A percentile compares a stretch with the other conserved stretches of the same genome.
These are phyloP conservation scores for Lachnellula willkommii DNA, from an alignment of 2,329 filamentous ascomycete genomes.

Conservation along the genomic window DNA sequence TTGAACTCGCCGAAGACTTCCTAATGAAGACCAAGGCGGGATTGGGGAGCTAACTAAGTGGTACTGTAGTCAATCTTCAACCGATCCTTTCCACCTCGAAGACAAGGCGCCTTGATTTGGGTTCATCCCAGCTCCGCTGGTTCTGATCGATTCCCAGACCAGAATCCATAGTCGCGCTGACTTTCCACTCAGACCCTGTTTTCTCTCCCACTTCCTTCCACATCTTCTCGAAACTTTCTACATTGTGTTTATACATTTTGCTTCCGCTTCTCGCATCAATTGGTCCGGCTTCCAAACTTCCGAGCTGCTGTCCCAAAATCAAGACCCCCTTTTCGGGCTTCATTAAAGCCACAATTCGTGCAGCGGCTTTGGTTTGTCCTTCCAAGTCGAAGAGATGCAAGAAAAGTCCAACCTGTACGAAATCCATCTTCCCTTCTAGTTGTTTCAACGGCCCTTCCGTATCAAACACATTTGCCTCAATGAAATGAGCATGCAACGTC, in stretches of 20 bases:
- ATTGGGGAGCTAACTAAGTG: too few relatives aligned
- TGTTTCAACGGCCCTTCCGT: slow-evolving; percentile 26
- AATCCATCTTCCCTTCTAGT: slow-evolving; percentile 35
- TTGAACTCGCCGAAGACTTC: too few relatives aligned
- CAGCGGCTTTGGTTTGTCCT: slow-evolving; percentile 25
- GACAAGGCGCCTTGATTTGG: slow-evolving; percentile 11
- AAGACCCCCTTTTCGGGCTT: slow-evolving; percentile 15
- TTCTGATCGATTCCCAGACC: slow-evolving; percentile 22
- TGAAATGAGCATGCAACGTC: slow-evolving; percentile 29
- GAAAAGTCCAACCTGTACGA: slow-evolving; percentile 38
- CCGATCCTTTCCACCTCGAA: slow-evolving; percentile 9
- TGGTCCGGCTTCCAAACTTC: slow-evolving; percentile 6
- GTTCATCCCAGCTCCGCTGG: slow-evolving; percentile 25
- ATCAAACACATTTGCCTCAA: slow-evolving; percentile 33
- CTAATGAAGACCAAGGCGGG: too few relatives aligned
- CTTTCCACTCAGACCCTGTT: slow-evolving; percentile 25
- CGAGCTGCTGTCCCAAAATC: slow-evolving; percentile 12
- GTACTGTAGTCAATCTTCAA: neutral
- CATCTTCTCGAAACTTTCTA: slow-evolving; percentile 17
- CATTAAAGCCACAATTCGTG: slow-evolving; percentile 12
- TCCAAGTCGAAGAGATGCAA: slow-evolving; percentile 41
- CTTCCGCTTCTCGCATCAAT: neutral
- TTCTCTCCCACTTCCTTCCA: slow-evolving; percentile 18
- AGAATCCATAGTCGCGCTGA: slow-evolving; percentile 22
- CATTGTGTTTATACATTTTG: slow-evolving; percentile 14